Base-by-base conservation (phyloP, 768 basidiomycete species). In the Lentinula detonsa region DNA sequence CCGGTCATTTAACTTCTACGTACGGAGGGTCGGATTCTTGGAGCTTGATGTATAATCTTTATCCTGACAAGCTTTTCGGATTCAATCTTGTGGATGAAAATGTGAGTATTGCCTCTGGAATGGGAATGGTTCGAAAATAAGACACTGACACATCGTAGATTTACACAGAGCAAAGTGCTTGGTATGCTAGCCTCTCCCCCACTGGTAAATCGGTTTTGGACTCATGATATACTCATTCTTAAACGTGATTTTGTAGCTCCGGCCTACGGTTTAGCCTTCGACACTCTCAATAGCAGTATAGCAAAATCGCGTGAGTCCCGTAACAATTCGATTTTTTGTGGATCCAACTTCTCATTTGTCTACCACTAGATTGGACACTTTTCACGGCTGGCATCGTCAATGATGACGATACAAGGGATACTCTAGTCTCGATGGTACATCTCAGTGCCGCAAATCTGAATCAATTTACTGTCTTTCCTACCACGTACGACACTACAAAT, bases 31-130 rank as follows among this genome's bases (percentile, higher is more conserved):
- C 45, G 1, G 48, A 39, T 15, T 60, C 64, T 5, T 77, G 74
- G 77, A 75, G 73, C 5, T 62, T 78, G 39, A 67, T 74, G 15
- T 82, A 82, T 65, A 82, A 81, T 68, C 42, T 82, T 57, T 82
- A 74, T 50, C 76, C 75, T 23, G 81, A 82, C 60, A 71, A 66
- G 61, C 68, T 81, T 23, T 67, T 82, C 5, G 71, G 71, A 5
- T 59, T 61, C 28, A 45, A 48, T 21, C 49, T 64, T 21, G 57
- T 64, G 16, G 35, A 59, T 28, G 35, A 31, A 39, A 33, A 31
- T 34, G 63, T 64, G 5, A 8, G 63, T 46, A 49, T n/a, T 40
- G 10, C 0, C 8, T 43, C n/a, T 15, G 10, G 23, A n/a, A 42
- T 8, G 21, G 10, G 23, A n/a, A 42, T 8, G 21, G 18, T 28